Percentiles rank a stretch among this genome's conserved stretches.
These are phyloP conservation scores for Cryptococcus jaspeensis DNA, from an alignment of 1,284 basidiomycete genomes.

Conservation along the genomic window DNA sequence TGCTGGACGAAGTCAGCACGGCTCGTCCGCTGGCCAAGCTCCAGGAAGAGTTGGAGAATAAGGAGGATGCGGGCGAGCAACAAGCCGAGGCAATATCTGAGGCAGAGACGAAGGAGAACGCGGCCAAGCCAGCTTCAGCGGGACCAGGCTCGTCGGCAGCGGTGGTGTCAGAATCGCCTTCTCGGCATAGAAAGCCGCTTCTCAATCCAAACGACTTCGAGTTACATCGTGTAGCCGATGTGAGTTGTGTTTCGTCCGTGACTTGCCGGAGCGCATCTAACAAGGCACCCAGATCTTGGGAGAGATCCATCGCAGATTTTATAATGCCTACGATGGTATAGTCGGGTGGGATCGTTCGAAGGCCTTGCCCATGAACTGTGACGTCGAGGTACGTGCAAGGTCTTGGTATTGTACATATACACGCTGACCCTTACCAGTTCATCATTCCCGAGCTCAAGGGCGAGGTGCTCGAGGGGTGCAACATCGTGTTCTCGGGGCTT, in stretches of 20 bases:
- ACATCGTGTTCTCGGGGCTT: conserved; percentile 88
- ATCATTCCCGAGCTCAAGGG: conserved; percentile 81
- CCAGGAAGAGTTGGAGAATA: conserved; percentile 69
- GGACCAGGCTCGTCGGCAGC: not conserved
- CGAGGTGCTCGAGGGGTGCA: conserved; percentile 70
- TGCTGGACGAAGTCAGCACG: conserved; percentile 79
- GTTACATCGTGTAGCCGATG: conserved; percentile 65
- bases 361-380: conserved; percentile 48
- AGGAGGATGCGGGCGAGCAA: conserved; percentile 21
- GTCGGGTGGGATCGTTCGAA: conserved; percentile 7
- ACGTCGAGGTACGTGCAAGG: conserved; percentile 62
- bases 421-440: conserved; percentile 53
- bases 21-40: conserved; percentile 83
- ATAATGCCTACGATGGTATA: conserved; percentile 10
- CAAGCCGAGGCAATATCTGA: not conserved
- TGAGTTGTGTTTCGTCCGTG: conserved; percentile 27
- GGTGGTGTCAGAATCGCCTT: not conserved
- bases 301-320: conserved; percentile 17
- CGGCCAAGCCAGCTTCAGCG: not conserved
- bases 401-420: not conserved
- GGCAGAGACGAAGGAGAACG: not conserved
- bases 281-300: conserved; percentile 11
- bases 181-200: conserved; percentile 54
- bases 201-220: conserved; percentile 88
- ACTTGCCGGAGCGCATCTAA: not conserved